These are phyloP conservation scores for Cryphonectria naterciae DNA, from an alignment of 2,329 filamentous ascomycete genomes.

Conservation along the genomic window DNA sequence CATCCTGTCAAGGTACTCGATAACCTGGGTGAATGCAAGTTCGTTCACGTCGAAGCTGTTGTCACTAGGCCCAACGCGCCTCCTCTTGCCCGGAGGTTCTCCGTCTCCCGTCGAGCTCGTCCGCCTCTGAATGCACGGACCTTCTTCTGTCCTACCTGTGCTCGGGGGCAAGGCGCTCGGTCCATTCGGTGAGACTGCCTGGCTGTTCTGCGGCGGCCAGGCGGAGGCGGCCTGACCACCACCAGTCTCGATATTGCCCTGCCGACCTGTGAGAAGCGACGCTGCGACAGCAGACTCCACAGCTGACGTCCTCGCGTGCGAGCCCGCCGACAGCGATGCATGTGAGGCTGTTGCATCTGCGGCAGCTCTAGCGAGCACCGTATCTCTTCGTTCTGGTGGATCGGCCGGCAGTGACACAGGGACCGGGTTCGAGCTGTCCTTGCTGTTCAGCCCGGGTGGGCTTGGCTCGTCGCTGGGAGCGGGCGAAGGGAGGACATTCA, in stretches of 20 bases:
- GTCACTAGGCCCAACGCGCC: conserved; percentile 16
- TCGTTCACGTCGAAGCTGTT: not conserved
- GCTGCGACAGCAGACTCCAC: not conserved
- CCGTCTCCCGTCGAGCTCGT: not conserved
- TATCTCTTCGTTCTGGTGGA: conserved; percentile 10
- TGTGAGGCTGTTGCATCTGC: not conserved
- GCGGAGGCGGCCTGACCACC: not conserved
- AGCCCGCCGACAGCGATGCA: not conserved
- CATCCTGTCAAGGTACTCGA: conserved; percentile 10
- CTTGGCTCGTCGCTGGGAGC: conserved; percentile 65
- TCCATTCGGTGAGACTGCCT: not conserved
- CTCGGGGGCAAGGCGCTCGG: not conserved
- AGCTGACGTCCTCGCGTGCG: not conserved
- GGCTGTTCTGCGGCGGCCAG: not conserved
- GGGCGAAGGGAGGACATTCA: conserved; percentile 60
- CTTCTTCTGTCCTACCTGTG: not conserved
- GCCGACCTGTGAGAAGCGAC: not conserved
- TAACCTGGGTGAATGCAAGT: not conserved
- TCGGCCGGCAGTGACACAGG: conserved; percentile 34
- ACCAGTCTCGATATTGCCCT: not conserved
- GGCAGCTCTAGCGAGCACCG: not conserved
- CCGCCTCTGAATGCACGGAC: not conserved
- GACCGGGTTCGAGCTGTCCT: conserved; percentile 40
- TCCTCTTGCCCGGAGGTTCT: conserved; percentile 22
- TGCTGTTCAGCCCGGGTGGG: conserved; percentile 43